These are phyloP conservation scores for Lipomyces spencermartinsiae DNA, from an alignment of 805 yeast genomes.

Conservation along the genomic window DNA sequence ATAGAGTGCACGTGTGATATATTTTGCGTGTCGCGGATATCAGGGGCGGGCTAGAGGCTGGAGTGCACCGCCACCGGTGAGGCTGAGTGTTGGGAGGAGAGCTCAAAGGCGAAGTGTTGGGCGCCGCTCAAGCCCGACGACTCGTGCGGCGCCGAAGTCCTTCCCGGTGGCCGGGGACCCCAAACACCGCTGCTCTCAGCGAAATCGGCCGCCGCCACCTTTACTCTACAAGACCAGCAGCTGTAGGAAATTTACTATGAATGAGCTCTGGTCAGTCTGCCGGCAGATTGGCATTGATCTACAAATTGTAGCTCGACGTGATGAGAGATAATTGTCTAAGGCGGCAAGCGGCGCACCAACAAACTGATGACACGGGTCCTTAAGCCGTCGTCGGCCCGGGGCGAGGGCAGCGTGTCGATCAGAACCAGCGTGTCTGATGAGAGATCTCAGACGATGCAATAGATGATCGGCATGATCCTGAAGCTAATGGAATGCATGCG, in stretches of 20 bases:
- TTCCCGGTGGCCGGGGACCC: not conserved
- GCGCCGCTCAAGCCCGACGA: constrained; percentile 15
- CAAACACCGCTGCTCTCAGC: not conserved
- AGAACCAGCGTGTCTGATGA: not conserved
- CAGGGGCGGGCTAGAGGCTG: not conserved
- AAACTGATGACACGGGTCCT: too few species aligned
- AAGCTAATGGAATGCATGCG: not conserved
- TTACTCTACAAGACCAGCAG: too few species aligned
- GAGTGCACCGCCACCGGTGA: not conserved
- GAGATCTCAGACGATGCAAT: not conserved
- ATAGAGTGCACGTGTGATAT: not conserved
- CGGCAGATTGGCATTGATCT: not conserved
- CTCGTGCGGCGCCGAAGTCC: not conserved
- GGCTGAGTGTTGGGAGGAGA: constrained; percentile 6
- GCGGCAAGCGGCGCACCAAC: not conserved
- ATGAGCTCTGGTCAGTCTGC: not conserved
- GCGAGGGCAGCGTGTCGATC: not conserved
- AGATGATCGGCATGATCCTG: not conserved
- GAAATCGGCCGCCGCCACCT: too few species aligned
- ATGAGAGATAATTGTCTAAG: not conserved
- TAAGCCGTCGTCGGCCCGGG: too few species aligned
- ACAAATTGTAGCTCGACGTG: not conserved
- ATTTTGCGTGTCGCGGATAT: not conserved
- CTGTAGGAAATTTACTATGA: not conserved
- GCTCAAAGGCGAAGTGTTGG: constrained; percentile 18